Conservation (phyloP, 495 filamentous ascomycete species). For the Hypoxylon fragiforme region DNA sequence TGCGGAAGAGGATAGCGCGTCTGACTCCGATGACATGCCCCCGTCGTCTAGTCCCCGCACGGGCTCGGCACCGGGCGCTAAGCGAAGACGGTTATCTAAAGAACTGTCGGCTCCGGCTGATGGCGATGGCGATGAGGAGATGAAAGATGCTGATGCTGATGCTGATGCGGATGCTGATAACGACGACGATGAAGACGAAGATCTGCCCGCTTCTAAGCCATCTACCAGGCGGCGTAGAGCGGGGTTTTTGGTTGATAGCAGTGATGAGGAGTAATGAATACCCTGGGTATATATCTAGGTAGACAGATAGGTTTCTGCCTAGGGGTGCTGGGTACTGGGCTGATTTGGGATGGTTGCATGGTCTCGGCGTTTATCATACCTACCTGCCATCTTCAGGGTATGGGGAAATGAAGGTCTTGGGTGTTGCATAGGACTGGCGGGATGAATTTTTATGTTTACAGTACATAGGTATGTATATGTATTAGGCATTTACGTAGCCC, state of each 20-base stretch:
- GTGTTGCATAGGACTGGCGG: not conserved
- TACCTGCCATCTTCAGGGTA: not conserved
- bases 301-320: too few species aligned
- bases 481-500: too few species aligned
- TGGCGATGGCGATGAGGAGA: not conserved
- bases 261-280: slow-evolving; percentile 54
- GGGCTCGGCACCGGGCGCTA: slow-evolving; percentile 14
- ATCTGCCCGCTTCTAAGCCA: slow-evolving; percentile 34
- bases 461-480: too few species aligned
- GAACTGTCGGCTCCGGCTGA: slow-evolving; percentile 17
- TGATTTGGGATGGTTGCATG: slow-evolving; percentile 12
- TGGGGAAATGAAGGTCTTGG: not conserved
- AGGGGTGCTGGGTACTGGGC: too few species aligned
- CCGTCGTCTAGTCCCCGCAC: slow-evolving; percentile 34
- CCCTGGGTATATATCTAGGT: too few species aligned
- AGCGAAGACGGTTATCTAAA: slow-evolving; percentile 34
- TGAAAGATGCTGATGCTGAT: not conserved
- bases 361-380: slow-evolving; percentile 19
- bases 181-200: slow-evolving; percentile 37
- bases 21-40: slow-evolving; percentile 34
- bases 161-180: slow-evolving; percentile 35
- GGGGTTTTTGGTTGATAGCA: slow-evolving; percentile 61
- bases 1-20: slow-evolving; percentile 37
- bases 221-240: slow-evolving; percentile 43
- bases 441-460: not conserved